Conservation (phyloP, 306 rosid species). For the Fagus crenata region DNA sequence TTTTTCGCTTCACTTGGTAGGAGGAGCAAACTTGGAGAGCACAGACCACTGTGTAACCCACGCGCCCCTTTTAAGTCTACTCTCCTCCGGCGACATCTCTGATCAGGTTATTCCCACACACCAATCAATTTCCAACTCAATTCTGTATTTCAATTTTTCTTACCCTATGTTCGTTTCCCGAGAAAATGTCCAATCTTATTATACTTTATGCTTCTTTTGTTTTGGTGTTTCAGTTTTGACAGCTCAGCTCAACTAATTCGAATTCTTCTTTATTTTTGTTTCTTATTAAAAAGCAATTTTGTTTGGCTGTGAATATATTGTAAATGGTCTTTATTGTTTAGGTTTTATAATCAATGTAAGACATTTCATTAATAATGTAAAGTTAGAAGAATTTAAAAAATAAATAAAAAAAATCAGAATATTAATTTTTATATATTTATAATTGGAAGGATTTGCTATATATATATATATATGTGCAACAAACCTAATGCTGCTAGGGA, state of each 20-base stretch:
- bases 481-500: neutral
- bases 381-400: neutral
- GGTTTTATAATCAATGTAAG: neutral
- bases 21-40: neutral
- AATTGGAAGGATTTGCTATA: too few species aligned
- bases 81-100: neutral
- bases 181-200: neutral
- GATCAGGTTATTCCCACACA: neutral
- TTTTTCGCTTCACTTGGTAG: neutral
- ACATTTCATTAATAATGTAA: neutral
- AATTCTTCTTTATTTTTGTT: neutral
- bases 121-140: neutral
- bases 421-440: too few species aligned
- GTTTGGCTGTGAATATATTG: neutral
- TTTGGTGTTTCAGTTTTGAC: neutral
- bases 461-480: neutral
- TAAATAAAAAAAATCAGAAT: too few species aligned
- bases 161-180: conserved; percentile 1
- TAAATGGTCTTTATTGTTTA: neutral
- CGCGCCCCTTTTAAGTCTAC: neutral
- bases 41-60: neutral
- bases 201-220: neutral
- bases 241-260: neutral
- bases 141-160: neutral
- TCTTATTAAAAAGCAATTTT: neutral